These are phyloP conservation scores for Zostera marina DNA, from an alignment of 116 monocot species.

Conservation along the genomic window DNA sequence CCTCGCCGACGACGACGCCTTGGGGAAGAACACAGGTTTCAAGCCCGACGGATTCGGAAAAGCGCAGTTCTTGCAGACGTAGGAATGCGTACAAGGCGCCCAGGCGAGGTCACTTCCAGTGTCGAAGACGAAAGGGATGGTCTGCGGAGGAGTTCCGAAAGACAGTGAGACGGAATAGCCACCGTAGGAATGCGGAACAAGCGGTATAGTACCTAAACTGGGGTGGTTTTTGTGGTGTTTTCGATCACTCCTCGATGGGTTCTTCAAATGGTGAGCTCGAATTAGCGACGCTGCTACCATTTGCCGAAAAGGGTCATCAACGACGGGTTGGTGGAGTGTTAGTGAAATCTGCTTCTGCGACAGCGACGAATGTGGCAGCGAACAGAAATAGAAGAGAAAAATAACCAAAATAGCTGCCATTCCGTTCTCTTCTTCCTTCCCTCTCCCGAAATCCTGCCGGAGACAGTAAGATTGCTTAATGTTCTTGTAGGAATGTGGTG, in stretches of 20 bases:
- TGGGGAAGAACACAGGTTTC: constrained; percentile 41
- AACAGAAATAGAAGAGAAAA: too few relatives aligned
- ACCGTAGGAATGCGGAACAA: constrained; percentile 23
- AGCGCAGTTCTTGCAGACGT: constrained; percentile 48
- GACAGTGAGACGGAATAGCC: constrained; percentile 18
- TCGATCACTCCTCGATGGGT: not conserved
- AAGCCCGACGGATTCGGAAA: constrained; percentile 3
- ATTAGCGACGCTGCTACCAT: constrained; percentile 16
- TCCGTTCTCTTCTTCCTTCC: too few relatives aligned
- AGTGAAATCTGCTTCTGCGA: constrained; percentile 3
- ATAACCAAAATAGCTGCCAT: too few relatives aligned
- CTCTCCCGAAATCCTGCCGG: too few relatives aligned
- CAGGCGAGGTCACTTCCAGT: constrained; percentile 59
- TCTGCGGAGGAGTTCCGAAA: constrained; percentile 25
- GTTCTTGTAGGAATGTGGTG: too few relatives aligned
- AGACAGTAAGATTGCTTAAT: too few relatives aligned
- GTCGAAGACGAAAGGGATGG: constrained; percentile 50
- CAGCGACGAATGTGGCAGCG: not conserved
- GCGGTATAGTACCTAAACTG: not conserved
- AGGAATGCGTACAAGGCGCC: constrained; percentile 63
- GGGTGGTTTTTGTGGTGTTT: not conserved
- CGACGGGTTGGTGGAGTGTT: constrained; percentile 8
- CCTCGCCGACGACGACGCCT: constrained; percentile 39
- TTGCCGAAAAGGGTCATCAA: not conserved
- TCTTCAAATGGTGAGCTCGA: constrained; percentile 20